A percentile compares a stretch with the other conserved stretches of the same genome.
Conservation (phyloP, 108 stramenopile genomes). For the Seminavis robusta region DNA sequence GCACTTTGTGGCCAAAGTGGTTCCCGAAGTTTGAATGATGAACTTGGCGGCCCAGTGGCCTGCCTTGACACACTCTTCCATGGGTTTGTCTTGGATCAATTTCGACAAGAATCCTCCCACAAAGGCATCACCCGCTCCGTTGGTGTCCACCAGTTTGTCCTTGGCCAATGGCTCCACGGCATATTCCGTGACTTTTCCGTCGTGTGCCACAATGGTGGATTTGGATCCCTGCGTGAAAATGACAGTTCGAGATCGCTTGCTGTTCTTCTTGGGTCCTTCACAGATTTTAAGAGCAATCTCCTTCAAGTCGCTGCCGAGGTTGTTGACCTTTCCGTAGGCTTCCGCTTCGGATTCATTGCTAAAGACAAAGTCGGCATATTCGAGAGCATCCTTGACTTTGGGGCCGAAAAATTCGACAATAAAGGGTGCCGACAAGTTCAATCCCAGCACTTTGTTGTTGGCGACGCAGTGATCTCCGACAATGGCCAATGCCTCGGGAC, state of each 20-base stretch:
- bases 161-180: conserved; percentile 80
- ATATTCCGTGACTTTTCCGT: conserved; percentile 88
- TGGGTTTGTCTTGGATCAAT: conserved; percentile 65
- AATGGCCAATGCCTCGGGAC: conserved; percentile 84
- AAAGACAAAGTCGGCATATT: conserved; percentile 97
- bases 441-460: conserved; percentile 88
- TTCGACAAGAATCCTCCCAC: conserved; percentile 97
- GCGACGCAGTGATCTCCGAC: conserved; percentile 91
- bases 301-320: conserved; percentile 86
- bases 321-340: conserved; percentile 94
- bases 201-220: conserved; percentile 91
- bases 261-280: conserved; percentile 86
- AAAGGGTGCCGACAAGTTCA: conserved; percentile 99
- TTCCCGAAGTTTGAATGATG: conserved; percentile 97
- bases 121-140: conserved; percentile 99
- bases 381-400: conserved; percentile 88
- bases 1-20: conserved; percentile 76
- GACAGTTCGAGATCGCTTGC: conserved; percentile 78
- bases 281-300: conserved; percentile 89
- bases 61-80: conserved; percentile 92
- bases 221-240: conserved; percentile 97
- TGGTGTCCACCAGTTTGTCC: conserved; percentile 96
- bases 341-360: conserved; percentile 99
- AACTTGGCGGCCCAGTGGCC: conserved; percentile 95
- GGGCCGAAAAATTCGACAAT: conserved; percentile 98